These are phyloP conservation scores for Paramecium sexaurelia DNA, from an alignment of 73 alveolate species.

Conservation along the genomic window DNA sequence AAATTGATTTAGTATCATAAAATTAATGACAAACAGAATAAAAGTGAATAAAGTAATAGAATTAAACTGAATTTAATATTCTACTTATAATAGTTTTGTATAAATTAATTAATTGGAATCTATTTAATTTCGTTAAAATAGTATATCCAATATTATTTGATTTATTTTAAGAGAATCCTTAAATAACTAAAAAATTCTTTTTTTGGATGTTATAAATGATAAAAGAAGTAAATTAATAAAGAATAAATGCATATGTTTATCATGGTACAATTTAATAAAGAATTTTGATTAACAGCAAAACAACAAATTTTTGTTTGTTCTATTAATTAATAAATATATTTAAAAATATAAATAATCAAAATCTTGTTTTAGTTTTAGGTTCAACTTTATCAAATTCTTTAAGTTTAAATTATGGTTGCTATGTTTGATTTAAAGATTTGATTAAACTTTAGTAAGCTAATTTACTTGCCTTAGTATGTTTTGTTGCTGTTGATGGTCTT, in stretches of 20 bases:
- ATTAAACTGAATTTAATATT: not conserved
- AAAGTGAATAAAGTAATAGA: not conserved
- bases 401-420: not conserved
- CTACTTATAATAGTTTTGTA: not conserved
- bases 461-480: conserved; percentile 50
- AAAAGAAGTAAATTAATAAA: too few relatives aligned
- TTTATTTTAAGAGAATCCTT: too few relatives aligned
- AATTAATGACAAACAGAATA: too few relatives aligned
- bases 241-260: too few relatives aligned
- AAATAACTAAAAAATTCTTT: too few relatives aligned
- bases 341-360: not conserved
- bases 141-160: too few relatives aligned
- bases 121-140: too few relatives aligned
- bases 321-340: not conserved
- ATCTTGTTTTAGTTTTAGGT: conserved; percentile 40
- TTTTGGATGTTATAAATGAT: too few relatives aligned
- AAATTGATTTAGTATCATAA: too few relatives aligned
- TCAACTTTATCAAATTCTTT: conserved; percentile 37
- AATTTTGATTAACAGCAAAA: too few relatives aligned
- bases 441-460: not conserved
- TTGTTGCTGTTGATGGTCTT: not conserved
- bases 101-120: too few relatives aligned
- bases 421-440: not conserved
- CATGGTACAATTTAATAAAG: too few relatives aligned
- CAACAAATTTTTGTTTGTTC: not conserved